Evolutionary conservation across 192 early-diverging fungal genomes (phyloP).

Genomic region (Rhizophlyctis rosea): DNA sequence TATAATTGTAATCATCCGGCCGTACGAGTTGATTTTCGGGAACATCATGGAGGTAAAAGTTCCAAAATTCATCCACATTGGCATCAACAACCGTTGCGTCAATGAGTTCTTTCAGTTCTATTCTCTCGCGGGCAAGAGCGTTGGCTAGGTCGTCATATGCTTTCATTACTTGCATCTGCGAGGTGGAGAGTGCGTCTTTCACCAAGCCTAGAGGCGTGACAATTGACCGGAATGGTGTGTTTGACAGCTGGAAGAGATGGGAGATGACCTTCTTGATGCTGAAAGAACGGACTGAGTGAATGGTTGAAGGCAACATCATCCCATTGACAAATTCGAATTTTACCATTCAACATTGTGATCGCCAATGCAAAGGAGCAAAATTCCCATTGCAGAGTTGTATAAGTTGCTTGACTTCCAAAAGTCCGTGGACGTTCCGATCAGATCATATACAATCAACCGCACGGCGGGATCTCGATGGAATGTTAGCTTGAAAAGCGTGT

Average conservation of each 20-base stretch:
- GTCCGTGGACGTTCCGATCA: slow-evolving; percentile 35
- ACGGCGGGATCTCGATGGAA: slow-evolving; percentile 43
- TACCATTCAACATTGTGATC: slow-evolving; percentile 44
- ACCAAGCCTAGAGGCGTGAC: slow-evolving; percentile 33
- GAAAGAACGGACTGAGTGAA: neutral
- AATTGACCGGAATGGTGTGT: slow-evolving; percentile 24
- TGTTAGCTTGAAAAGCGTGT: slow-evolving; percentile 34
- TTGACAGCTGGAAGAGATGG: slow-evolving; percentile 25
- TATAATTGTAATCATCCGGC: slow-evolving; percentile 58
- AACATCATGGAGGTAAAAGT: slow-evolving; percentile 45
- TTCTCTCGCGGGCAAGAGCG: slow-evolving; percentile 36
- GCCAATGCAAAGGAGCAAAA: slow-evolving; percentile 45
- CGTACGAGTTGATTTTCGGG: slow-evolving; percentile 48
- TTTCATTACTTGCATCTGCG: slow-evolving; percentile 29
- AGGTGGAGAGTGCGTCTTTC: slow-evolving; percentile 25
- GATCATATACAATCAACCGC: slow-evolving; percentile 42
- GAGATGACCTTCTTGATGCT: slow-evolving; percentile 33
- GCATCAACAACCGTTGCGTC: slow-evolving; percentile 35
- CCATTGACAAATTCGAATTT: neutral
- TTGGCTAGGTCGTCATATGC: slow-evolving; percentile 49
- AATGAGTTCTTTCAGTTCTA: slow-evolving; percentile 38
- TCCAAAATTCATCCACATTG: slow-evolving; percentile 53
- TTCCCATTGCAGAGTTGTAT: slow-evolving; percentile 32
- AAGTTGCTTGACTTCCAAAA: slow-evolving; percentile 49
- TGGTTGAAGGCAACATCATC: no score